Conservation (phyloP, 192 early-diverging fungal species). For the Coemansia sp. region DNA sequence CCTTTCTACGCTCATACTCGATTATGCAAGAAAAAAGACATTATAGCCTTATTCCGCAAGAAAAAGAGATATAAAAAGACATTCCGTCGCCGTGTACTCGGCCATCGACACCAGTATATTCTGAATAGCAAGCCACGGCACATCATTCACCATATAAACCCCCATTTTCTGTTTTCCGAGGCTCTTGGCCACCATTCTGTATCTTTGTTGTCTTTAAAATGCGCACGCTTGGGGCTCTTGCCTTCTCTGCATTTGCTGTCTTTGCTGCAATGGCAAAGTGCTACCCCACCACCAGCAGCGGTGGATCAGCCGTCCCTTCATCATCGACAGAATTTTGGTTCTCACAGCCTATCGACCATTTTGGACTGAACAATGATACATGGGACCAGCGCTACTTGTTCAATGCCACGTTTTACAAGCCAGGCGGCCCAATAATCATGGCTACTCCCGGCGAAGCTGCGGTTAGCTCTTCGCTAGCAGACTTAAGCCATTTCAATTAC, state of each 20-base stretch:
- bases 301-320: slow-evolving; percentile 6
- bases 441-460: slow-evolving; percentile 32
- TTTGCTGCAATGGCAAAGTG: slow-evolving; percentile 17
- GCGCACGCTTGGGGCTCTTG: background rate
- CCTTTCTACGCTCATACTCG: background rate
- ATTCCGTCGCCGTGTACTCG: background rate
- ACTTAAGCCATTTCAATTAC: slow-evolving; percentile 26
- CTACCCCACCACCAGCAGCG: background rate
- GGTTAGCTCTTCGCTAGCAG: slow-evolving; percentile 13
- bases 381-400: slow-evolving; percentile 36
- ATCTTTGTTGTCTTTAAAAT: background rate
- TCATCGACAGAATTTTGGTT: slow-evolving; percentile 34
- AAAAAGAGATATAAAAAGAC: background rate
- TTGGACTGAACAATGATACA: slow-evolving; percentile 21
- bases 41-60: background rate
- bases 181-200: background rate
- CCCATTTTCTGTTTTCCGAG: background rate
- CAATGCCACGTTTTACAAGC: slow-evolving; percentile 43
- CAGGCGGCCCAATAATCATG: slow-evolving; percentile 36
- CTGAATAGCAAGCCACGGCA: background rate
- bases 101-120: background rate
- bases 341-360: slow-evolving; percentile 37
- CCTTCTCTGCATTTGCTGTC: slow-evolving; percentile 6
- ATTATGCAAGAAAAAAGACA: background rate
- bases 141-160: background rate